Conservation (phyloP, 352 stramenopile genomes). For the Phytophthora constricta region DNA sequence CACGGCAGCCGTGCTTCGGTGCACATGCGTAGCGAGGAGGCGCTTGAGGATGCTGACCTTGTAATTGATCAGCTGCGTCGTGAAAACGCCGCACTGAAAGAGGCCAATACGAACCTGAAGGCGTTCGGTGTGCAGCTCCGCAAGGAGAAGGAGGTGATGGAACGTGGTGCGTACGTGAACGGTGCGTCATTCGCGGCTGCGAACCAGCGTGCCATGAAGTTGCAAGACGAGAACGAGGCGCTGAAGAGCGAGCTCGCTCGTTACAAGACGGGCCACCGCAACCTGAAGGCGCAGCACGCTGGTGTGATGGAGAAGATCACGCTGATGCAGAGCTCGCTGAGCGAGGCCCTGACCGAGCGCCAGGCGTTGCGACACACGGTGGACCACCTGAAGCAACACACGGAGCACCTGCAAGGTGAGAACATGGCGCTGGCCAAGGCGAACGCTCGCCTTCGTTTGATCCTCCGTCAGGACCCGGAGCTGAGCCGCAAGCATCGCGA, state of each 20-base stretch:
- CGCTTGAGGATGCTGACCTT: conserved; percentile 78
- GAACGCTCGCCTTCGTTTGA: conserved; percentile 83
- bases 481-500: conserved; percentile 86
- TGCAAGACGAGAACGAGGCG: conserved; percentile 85
- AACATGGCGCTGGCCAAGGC: conserved; percentile 87
- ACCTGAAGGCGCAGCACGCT: conserved; percentile 83
- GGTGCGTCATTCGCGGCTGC: conserved; percentile 85
- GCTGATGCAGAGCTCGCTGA: conserved; percentile 77
- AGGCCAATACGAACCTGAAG: conserved; percentile 87
- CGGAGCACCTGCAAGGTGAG: conserved; percentile 78
- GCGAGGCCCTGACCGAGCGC: conserved; percentile 74
- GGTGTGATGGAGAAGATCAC: conserved; percentile 85
- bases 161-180: conserved; percentile 88
- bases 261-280: conserved; percentile 86
- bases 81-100: conserved; percentile 86
- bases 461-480: conserved; percentile 85
- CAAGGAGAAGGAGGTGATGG: conserved; percentile 92
- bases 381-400: conserved; percentile 76
- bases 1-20: conserved; percentile 71
- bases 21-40: conserved; percentile 82
- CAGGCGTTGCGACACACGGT: conserved; percentile 78
- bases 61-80: conserved; percentile 86
- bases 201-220: conserved; percentile 86
- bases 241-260: conserved; percentile 77
- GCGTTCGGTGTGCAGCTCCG: conserved; percentile 80